These are phyloP conservation scores for Ogataea sp. DNA, from an alignment of 805 yeast genomes.

Conservation along the genomic window DNA sequence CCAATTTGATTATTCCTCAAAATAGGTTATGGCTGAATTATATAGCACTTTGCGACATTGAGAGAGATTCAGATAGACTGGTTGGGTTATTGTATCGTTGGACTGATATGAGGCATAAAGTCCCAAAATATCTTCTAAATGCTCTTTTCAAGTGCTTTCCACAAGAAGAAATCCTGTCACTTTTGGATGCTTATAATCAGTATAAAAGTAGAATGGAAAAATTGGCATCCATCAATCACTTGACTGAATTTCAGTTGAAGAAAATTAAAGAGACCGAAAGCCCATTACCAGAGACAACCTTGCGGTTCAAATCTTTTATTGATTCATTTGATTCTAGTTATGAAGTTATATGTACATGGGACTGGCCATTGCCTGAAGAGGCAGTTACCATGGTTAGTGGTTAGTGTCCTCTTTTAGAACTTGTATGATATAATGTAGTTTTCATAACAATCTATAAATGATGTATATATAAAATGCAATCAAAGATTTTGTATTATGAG, in stretches of 20 bases:
- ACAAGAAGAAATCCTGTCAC: constrained; percentile 12
- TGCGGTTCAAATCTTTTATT: constrained; percentile 17
- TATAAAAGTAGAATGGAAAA: constrained; percentile 10
- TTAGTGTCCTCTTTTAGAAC: too few species aligned
- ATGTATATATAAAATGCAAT: too few species aligned
- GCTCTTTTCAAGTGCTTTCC: constrained; percentile 12
- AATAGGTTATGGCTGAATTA: constrained; percentile 44
- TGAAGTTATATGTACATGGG: constrained; percentile 24
- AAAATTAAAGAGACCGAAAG: constrained; percentile 6
- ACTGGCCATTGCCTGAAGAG: too few species aligned
- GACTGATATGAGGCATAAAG: constrained; percentile 32
- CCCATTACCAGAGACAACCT: constrained; percentile 5
- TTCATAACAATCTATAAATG: too few species aligned
- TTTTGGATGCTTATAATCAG: constrained; percentile 12
- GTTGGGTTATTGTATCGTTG: constrained; percentile 45
- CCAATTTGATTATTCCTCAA: constrained; percentile 33
- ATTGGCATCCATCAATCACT: constrained; percentile 5
- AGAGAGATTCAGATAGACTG: constrained; percentile 40
- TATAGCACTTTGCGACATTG: constrained; percentile 39
- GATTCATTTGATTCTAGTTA: constrained; percentile 17
- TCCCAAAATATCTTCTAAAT: constrained; percentile 12
- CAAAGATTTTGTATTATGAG: too few species aligned
- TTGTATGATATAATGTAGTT: too few species aligned
- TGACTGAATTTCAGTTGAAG: constrained; percentile 18
- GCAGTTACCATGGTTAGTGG: too few species aligned